Evolutionary conservation across 2,329 filamentous ascomycete species (phyloP).

Genomic region (Scedosporium dehoogii): DNA sequence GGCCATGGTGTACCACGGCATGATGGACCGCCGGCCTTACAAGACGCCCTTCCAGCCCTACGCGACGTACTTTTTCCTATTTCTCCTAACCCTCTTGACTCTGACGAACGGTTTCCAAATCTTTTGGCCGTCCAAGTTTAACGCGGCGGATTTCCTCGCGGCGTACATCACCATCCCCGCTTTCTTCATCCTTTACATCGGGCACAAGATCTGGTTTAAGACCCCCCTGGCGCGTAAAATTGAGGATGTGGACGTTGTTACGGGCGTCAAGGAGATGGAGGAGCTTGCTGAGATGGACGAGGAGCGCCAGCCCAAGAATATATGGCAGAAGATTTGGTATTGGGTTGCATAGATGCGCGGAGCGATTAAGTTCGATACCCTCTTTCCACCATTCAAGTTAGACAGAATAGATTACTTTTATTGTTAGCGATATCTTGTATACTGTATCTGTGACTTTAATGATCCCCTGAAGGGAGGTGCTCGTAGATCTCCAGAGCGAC

Average conservation of each 20-base stretch:
- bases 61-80: slow-evolving; percentile 50
- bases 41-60: slow-evolving; percentile 48
- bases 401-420: too few relatives aligned
- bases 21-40: slow-evolving; percentile 42
- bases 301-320: slow-evolving; percentile 38
- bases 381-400: too few relatives aligned
- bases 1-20: slow-evolving; percentile 42
- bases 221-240: slow-evolving; percentile 32
- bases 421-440: too few relatives aligned
- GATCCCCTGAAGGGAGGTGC: too few relatives aligned
- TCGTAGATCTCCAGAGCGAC: too few relatives aligned
- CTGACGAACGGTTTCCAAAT: slow-evolving; percentile 68
- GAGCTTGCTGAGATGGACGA: slow-evolving; percentile 40
- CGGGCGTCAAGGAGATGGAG: slow-evolving; percentile 54
- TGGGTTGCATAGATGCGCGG: slow-evolving; percentile 35
- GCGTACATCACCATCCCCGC: slow-evolving; percentile 53
- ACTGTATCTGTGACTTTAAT: too few relatives aligned
- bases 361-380: not conserved
- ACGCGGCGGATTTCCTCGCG: slow-evolving; percentile 51
- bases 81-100: slow-evolving; percentile 49
- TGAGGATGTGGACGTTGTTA: slow-evolving; percentile 43
- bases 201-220: slow-evolving; percentile 44
- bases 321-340: slow-evolving; percentile 42
- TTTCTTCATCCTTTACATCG: slow-evolving; percentile 50
- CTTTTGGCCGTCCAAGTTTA: slow-evolving; percentile 59